These are phyloP conservation scores for Auriscalpium orientale DNA, from an alignment of 768 basidiomycete genomes.

Conservation along the genomic window DNA sequence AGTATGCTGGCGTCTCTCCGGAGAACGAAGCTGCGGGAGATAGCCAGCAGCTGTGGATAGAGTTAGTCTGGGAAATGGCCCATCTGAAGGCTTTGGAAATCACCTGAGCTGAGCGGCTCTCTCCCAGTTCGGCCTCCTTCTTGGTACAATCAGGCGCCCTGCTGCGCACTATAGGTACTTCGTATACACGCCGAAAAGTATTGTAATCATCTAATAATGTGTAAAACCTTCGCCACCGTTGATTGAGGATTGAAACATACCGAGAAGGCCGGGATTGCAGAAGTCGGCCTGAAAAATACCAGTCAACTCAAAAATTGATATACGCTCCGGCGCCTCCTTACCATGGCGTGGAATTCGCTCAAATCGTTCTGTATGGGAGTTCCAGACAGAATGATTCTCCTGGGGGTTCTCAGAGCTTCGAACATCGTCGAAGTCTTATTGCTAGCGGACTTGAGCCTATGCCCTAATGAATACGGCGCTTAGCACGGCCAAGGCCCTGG, in stretches of 20 bases:
- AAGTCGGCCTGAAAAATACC: conserved; percentile 62
- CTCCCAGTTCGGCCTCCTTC: conserved; percentile 72
- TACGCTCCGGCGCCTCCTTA: conserved; percentile 25
- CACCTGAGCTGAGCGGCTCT: conserved; percentile 73
- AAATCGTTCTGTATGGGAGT: conserved; percentile 98
- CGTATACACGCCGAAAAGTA: conserved; percentile 76
- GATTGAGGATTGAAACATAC: conserved; percentile 28
- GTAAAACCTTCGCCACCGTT: neutral
- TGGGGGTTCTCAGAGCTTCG: conserved; percentile 61
- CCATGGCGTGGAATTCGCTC: conserved; percentile 95
- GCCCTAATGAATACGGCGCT: conserved; percentile 40
- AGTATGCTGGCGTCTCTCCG: conserved; percentile 81
- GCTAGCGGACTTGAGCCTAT: conserved; percentile 85
- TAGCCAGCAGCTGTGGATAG: conserved; percentile 46
- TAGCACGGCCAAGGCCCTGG: neutral
- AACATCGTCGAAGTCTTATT: conserved; percentile 90
- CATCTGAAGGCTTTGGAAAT: neutral
- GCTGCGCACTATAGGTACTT: conserved; percentile 80
- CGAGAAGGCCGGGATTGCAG: conserved; percentile 87
- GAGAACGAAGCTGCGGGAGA: conserved; percentile 86
- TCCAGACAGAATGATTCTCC: conserved; percentile 86
- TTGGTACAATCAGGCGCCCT: conserved; percentile 66
- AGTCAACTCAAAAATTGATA: neutral
- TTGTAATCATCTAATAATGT: conserved; percentile 55
- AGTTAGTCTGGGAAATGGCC: neutral